Base-by-base conservation (phyloP, 225 moss, liverwort and hornwort genomes). In the Pleurozium schreberi region DNA sequence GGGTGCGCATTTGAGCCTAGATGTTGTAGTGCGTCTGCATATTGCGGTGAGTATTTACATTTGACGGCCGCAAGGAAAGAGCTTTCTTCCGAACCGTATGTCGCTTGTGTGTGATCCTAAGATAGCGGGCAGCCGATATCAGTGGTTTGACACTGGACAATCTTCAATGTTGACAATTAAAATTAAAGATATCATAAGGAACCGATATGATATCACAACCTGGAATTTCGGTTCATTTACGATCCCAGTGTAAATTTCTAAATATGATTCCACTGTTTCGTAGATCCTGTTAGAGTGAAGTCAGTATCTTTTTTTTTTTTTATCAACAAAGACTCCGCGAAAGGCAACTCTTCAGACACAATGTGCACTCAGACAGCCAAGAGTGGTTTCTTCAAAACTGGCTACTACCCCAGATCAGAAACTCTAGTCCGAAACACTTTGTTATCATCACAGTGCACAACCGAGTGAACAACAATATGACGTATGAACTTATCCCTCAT, bases 401-500 rank as follows among this genome's bases (percentile, higher is more conserved):
- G 93, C 89, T 90, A 91, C 89, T 83, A 89, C 76, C 77, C 94
- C 95, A 95, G 82, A 73, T 95, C 95, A 95, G 95, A 95, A 95
- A 95, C 93, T 95, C 95, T 94, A 95, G 94, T 94, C 94, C 94
- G 94, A 94, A 94, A 95, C 95, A 92, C 93, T 93, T 95, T 75
- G 82, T 21, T 95, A 93, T 91, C 92, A 93, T 92, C 92, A 93
- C 76, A 1, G 87, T 90, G 66, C 45, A 87, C 68, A 61, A 5
- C 3, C 2, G 4, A 61, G 5, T 14, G 14, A 13, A 40, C 2
- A 6, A 21, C 0, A 12, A 11, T 1, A 18, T 7, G 5, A 33
- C 3, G 8, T 42, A 4, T 3, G 0, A 9, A 50, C 66, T 88
- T 89, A 42, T 83, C 92, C 94, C 90, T 94, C 94, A 94, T 93